Percentiles rank a stretch among this genome's conserved stretches.
These are phyloP conservation scores for Penicillium fimorum DNA, from an alignment of 495 filamentous ascomycete genomes.

Conservation along the genomic window DNA sequence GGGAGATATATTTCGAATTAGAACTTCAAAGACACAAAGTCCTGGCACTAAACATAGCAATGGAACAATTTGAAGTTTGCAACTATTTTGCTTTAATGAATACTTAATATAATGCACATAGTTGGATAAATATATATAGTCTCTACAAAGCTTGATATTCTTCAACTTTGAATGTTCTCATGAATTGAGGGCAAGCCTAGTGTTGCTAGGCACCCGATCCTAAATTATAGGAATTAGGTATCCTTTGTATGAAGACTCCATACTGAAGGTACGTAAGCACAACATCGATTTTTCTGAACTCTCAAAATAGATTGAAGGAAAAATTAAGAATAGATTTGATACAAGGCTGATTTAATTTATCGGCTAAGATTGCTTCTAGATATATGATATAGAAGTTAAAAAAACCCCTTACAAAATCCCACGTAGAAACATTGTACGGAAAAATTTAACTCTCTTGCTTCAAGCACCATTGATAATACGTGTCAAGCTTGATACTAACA, in stretches of 20 bases:
- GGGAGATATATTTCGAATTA: constrained; percentile 18
- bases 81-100: background rate
- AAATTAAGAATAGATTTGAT: too few relatives aligned
- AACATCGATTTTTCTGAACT: background rate
- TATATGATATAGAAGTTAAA: too few relatives aligned
- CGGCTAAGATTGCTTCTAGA: too few relatives aligned
- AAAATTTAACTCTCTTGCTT: too few relatives aligned
- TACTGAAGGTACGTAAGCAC: background rate
- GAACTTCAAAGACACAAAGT: constrained; percentile 9
- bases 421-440: too few relatives aligned
- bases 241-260: background rate
- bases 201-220: background rate
- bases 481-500: too few relatives aligned
- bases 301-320: background rate
- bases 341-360: too few relatives aligned
- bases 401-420: too few relatives aligned
- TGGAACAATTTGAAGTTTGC: background rate
- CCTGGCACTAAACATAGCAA: constrained; percentile 13
- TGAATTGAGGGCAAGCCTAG: background rate
- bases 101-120: background rate
- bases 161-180: background rate
- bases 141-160: background rate
- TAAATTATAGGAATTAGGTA: background rate
- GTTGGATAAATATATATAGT: background rate
- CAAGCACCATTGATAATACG: too few relatives aligned